Base-by-base conservation (phyloP, 2,329 filamentous ascomycete genomes). In the Westerdykella aurantiaca region DNA sequence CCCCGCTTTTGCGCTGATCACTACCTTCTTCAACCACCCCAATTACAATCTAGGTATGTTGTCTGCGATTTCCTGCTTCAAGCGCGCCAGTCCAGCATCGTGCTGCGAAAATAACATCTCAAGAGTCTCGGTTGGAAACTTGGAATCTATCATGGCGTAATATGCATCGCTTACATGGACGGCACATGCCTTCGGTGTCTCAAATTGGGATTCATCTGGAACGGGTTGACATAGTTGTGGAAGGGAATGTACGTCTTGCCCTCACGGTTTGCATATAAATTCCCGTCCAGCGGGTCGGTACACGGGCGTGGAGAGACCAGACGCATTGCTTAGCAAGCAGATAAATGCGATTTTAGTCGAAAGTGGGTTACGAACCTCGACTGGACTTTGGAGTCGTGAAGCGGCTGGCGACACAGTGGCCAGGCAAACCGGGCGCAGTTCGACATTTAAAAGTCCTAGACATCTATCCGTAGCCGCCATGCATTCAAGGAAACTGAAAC, bases 1-100 rank as follows among this genome's bases (percentile, higher is more conserved):
- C 12, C 6, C 33, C 12, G 23, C 9, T 25, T 31, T 9, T 34
- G 5, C 45, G 45, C 34, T 38, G 5, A 21, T n/a, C 13, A 47
- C 40, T 43, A 13, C 37, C 44, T 38, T 17, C n/a, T 17, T 47
- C 39, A 3, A 41, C 44, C 44, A 43, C 21, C 12, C 41, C 18
- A n/a, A 35, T 31, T n/a, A 29, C 39, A 46, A 29, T 13, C 21
- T 37, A 9, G n/a, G 11, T 14, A 5, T 7, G n/a, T 3, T 5
- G n/a, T 37, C 16, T 6, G 14, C 12, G 21, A 13, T 37, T n/a
- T 29, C 18, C 25, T 39, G 40, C 14, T 25, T 17, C 23, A 21
- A 38, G 17, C 34, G 43, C 21, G 14, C 31, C 34, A 47, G 23
- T 22, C 6, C 14, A 25, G 13, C 29, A 10, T 41, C 38, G 22